Conservation (phyloP, 2,329 filamentous ascomycete species). For the Venturia carpophila region DNA sequence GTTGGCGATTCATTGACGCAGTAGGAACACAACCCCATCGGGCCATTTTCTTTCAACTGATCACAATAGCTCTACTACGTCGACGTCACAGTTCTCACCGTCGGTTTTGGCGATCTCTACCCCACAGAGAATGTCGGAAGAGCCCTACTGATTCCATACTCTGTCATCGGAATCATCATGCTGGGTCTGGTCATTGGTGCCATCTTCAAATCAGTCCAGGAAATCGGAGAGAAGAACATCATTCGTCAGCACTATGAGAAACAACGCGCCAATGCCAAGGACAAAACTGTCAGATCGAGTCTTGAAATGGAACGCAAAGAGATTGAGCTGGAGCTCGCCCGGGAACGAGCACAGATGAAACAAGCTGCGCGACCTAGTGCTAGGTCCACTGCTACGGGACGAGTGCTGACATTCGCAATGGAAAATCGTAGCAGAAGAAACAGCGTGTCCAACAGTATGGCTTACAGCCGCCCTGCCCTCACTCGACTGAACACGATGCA, state of each 20-base stretch:
- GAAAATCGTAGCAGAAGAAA: neutral
- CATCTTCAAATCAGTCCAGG: constrained; percentile 17
- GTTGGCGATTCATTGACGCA: constrained; percentile 16
- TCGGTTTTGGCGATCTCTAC: constrained; percentile 45
- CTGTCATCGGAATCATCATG: constrained; percentile 16
- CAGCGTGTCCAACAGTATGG: neutral
- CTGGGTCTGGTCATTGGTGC: constrained; percentile 17
- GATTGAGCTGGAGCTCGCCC: constrained; percentile 14
- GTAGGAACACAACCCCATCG: neutral
- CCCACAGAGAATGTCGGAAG: constrained; percentile 13
- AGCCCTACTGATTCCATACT: constrained; percentile 17
- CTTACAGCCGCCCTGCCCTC: neutral
- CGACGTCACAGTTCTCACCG: constrained; percentile 57
- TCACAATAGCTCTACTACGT: constrained; percentile 57
- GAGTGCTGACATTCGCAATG: constrained; percentile 7
- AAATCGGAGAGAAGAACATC: constrained; percentile 18
- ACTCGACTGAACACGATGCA: constrained; percentile 13
- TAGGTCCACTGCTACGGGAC: constrained; percentile 16
- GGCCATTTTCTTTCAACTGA: neutral
- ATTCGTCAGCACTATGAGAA: constrained; percentile 17
- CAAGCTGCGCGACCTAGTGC: constrained; percentile 18
- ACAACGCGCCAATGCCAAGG: neutral
- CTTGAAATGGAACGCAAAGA: constrained; percentile 15
- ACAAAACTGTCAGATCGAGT: constrained; percentile 15
- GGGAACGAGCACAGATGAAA: constrained; percentile 13